Base-by-base conservation (phyloP, 345 rosid species). In the Noccaea caerulescens region DNA sequence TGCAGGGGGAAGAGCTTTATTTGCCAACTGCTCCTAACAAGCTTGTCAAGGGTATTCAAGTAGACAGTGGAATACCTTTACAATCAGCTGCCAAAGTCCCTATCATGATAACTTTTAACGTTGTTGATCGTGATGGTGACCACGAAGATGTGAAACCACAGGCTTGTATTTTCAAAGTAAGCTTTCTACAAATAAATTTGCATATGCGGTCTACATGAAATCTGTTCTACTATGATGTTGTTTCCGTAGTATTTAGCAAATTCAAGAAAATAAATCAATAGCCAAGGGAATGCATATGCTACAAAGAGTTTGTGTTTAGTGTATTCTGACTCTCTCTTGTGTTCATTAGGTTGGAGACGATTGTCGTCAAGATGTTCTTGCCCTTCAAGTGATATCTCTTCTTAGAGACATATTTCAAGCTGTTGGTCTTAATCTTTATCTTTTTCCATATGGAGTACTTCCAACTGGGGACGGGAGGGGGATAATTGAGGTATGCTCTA, bases 31-130 rank as follows among this genome's bases (percentile, higher is more conserved):
- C 99, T 69, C 85, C 90, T 11, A 84, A 46, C 76, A 91, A 88
- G 83, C 89, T 94, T 76, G 98, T 94, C 37, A 84, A 87, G 81
- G 95, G 97, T 63, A 89, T 94, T 45, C 87, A 66, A 33, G 88
- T 86, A 63, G 97, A 92, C 77, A 94, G 99, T 81, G 99, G 99
- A 71, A 94, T 94, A 84, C 99, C 98, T 10, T 82, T 94, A 57
- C 99, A 94, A 50, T 94, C 99, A 12, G 99, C 99, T 3, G 99
- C 98, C 37, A 94, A 94, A 79, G 99, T 94, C 74, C 99, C 99
- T 71, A 91, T 94, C 39, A 84, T 94, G 96, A 87, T 92, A 57
- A 84, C 93, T 50, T 94, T 94, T 84, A 79, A 94, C 77, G 99
- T 94, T 68, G 77, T 85, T 69, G 99, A 94, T 82, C 86, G 90